These are phyloP conservation scores for Sideroxylon spinosum DNA, from an alignment of 179 eudicot species.

Conservation along the genomic window DNA sequence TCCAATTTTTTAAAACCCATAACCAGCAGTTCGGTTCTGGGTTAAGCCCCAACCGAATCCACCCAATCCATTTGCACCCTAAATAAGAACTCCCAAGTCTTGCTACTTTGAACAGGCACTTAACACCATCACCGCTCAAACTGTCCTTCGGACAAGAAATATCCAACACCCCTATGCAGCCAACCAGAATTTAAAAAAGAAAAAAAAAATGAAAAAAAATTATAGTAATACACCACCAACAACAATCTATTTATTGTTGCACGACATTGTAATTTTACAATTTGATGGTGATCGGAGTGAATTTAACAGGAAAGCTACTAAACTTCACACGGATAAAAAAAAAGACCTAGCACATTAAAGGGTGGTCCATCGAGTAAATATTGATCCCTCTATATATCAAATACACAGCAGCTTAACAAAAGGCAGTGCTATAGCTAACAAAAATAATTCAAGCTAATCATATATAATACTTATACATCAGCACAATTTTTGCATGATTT, in stretches of 20 bases:
- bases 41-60: too few relatives aligned
- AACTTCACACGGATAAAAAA: too few relatives aligned
- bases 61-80: too few relatives aligned
- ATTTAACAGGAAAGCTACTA: not conserved
- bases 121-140: too few relatives aligned
- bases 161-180: not conserved
- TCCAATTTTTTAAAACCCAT: too few relatives aligned
- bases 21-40: too few relatives aligned
- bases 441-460: not conserved
- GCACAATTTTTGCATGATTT: not conserved
- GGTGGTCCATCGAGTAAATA: not conserved
- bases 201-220: too few relatives aligned
- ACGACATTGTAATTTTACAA: not conserved
- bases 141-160: not conserved
- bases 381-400: slow-evolving; percentile 3
- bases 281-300: slow-evolving; percentile 1
- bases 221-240: not conserved
- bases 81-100: too few relatives aligned
- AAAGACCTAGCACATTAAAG: slow-evolving; percentile 6
- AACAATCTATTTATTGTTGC: not conserved
- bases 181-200: too few relatives aligned
- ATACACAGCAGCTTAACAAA: not conserved
- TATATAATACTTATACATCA: not conserved
- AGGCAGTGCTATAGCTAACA: not conserved
- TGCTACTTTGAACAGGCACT: too few relatives aligned